These are phyloP conservation scores for Xylaria sp. DNA, from an alignment of 2,329 filamentous ascomycete species.

Conservation along the genomic window DNA sequence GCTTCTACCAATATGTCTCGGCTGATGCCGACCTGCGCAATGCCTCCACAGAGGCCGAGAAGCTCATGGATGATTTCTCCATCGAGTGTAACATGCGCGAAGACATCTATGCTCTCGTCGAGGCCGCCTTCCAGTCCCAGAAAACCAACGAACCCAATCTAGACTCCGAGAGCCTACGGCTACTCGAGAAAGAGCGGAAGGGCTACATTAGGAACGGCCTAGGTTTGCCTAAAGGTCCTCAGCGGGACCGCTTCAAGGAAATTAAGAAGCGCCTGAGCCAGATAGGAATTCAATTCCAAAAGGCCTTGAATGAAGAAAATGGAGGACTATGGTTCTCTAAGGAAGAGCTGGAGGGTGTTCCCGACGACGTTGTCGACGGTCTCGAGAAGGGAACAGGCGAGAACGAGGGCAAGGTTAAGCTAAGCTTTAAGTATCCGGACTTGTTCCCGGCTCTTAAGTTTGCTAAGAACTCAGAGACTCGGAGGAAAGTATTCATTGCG, in stretches of 20 bases:
- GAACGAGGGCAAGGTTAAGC: slow-evolving; percentile 77
- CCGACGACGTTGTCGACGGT: slow-evolving; percentile 71
- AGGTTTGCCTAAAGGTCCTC: slow-evolving; percentile 72
- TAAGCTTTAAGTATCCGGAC: slow-evolving; percentile 87
- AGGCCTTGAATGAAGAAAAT: slow-evolving; percentile 84
- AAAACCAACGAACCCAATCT: slow-evolving; percentile 64
- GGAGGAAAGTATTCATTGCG: slow-evolving; percentile 74
- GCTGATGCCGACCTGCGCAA: slow-evolving; percentile 74
- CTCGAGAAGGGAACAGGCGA: slow-evolving; percentile 78
- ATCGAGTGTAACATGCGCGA: slow-evolving; percentile 86
- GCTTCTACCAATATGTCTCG: slow-evolving; percentile 84
- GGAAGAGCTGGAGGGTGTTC: slow-evolving; percentile 79
- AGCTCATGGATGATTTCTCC: slow-evolving; percentile 77
- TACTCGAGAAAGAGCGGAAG: slow-evolving; percentile 82
- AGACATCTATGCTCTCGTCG: slow-evolving; percentile 77
- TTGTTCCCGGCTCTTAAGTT: slow-evolving; percentile 83
- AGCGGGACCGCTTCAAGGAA: slow-evolving; percentile 84
- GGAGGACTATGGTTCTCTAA: slow-evolving; percentile 82
- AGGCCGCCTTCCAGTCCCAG: slow-evolving; percentile 67
- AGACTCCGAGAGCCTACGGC: slow-evolving; percentile 74
- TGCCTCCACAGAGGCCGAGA: slow-evolving; percentile 79
- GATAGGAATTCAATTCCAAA: slow-evolving; percentile 79
- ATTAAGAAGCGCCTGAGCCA: slow-evolving; percentile 83
- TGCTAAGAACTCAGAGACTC: slow-evolving; percentile 73
- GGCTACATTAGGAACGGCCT: slow-evolving; percentile 81